Evolutionary conservation across 345 rosid species (phyloP).

Genomic region (Draba incana): DNA sequence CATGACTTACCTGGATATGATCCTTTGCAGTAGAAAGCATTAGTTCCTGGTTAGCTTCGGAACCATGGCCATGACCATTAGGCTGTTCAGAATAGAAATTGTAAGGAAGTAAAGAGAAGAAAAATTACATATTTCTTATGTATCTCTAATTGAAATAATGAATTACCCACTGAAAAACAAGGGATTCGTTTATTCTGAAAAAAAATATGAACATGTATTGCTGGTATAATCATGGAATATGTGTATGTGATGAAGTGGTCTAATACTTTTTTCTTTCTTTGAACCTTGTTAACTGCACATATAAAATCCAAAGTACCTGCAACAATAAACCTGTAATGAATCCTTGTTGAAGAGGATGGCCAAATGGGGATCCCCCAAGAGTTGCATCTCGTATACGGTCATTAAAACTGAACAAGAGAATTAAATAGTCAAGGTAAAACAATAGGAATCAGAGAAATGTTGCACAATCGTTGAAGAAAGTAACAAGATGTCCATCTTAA

Average conservation of each 20-base stretch:
- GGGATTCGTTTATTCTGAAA: not conserved
- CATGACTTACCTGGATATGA: constrained; percentile 73
- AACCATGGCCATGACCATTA: constrained; percentile 86
- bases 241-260: not conserved
- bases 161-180: constrained; percentile 20
- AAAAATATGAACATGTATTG: not conserved
- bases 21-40: constrained; percentile 81
- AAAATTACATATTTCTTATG: constrained; percentile 1
- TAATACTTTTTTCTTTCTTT: not conserved
- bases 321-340: constrained; percentile 80
- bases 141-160: constrained; percentile 1
- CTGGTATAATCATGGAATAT: constrained; percentile 1
- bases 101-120: constrained; percentile 23
- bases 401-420: constrained; percentile 69
- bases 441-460: constrained; percentile 18
- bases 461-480: constrained; percentile 22
- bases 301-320: constrained; percentile 56
- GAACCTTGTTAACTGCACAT: constrained; percentile 17
- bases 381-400: constrained; percentile 96
- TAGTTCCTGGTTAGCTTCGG: constrained; percentile 60
- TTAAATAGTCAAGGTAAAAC: constrained; percentile 24
- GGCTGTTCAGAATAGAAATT: constrained; percentile 52
- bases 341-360: constrained; percentile 97
- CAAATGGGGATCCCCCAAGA: constrained; percentile 99
- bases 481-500: constrained; percentile 7